Evolutionary conservation across 805 yeast species (phyloP).

Genomic region (Wickerhamomyces xylosicus): DNA sequence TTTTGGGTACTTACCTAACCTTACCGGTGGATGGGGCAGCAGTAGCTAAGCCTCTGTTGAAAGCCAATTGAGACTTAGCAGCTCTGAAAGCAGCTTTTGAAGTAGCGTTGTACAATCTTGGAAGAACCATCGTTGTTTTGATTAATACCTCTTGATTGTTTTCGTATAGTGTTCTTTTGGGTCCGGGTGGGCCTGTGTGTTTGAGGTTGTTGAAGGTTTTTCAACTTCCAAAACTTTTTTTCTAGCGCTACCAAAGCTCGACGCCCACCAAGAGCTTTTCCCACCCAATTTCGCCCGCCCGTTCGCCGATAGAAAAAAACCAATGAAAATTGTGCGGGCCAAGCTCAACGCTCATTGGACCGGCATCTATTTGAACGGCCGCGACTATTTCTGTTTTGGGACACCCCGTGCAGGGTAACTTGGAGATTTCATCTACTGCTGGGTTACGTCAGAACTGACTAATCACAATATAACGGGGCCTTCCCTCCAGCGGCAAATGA

Average conservation of each 20-base stretch:
- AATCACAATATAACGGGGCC: no score
- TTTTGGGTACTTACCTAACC: slow-evolving; percentile 59
- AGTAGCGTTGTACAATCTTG: slow-evolving; percentile 51
- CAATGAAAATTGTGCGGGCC: not conserved
- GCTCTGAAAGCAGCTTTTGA: slow-evolving; percentile 85
- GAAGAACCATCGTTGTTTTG: slow-evolving; percentile 31
- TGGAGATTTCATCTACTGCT: no score
- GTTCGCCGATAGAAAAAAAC: not conserved
- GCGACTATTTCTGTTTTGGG: not conserved
- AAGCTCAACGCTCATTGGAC: not conserved
- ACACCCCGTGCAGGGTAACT: not conserved
- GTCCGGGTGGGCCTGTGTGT: not conserved
- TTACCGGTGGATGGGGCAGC: slow-evolving; percentile 74
- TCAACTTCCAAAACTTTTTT: slow-evolving; percentile 6
- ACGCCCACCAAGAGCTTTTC: not conserved
- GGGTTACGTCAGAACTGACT: no score
- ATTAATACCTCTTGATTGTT: not conserved
- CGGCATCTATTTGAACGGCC: not conserved
- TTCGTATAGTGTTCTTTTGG: not conserved
- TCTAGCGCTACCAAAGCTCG: not conserved
- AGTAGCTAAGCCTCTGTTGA: slow-evolving; percentile 69
- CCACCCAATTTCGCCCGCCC: not conserved
- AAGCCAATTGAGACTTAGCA: slow-evolving; percentile 71
- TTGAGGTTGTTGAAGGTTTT: not conserved
- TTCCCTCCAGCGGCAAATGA: no score